Evolutionary conservation across 208 protist genomes (phyloP), one percentile per base, ranked within the genome.

Genomic region (Leishmania martiniquensis): DNA sequence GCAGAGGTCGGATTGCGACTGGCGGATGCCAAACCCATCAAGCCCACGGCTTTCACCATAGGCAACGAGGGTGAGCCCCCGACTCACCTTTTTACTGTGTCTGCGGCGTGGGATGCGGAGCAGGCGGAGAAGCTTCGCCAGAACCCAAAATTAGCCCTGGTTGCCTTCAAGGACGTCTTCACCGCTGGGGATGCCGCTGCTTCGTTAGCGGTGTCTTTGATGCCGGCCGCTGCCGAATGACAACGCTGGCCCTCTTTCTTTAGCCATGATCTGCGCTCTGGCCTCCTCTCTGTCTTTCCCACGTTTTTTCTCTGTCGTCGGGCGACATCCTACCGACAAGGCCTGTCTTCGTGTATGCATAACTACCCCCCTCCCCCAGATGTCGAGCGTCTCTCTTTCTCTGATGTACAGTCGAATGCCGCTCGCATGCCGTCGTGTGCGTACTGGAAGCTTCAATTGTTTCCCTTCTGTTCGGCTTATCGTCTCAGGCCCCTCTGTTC

Each of bases 61-160:
- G 91, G 91, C 44, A 88, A 88, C 42, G 91, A 93, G 52, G 91
- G 91, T 4, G 80, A 75, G 68, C 60, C 82, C 66, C 77, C 86
- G 7, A 85, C 88, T 65, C 83, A 66, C n/a, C 25, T 95, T 3
- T 90, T 83, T 69, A 83, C 85, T 25, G 49, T 88, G 22, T 77
- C 44, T 32, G 25, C 79, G 22, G 29, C 63, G 3, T 85, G 90
- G 54, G 29, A 78, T 25, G 70, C 60, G 12, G 80, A 79, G 39
- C 67, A 66, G 70, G 80, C 87, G 49, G 66, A 75, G 45, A 22
- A 7, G 10, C 54, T 91, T 59, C 77, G 81, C 62, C 55, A 73
- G 34, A 49, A 20, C 49, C 25, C 25, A 1, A 34, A 34, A 7
- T 74, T 88, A 4, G 60, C 87, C 39, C 81, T 84, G 12, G 60